Base-by-base conservation (phyloP, 352 stramenopile genomes). In the Elongisporangium prolatum region DNA sequence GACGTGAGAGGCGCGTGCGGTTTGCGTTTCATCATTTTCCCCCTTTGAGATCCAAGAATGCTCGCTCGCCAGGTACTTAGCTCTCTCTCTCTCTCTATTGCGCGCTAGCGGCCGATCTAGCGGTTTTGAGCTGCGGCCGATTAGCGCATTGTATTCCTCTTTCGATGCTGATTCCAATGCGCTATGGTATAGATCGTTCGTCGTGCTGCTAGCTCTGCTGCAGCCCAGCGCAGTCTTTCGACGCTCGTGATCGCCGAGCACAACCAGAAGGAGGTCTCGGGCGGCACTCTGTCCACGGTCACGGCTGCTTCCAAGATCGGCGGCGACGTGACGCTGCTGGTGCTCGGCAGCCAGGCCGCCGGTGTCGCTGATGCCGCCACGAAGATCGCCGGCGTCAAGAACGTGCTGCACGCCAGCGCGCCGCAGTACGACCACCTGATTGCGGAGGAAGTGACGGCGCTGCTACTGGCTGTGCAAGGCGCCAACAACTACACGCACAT, bases 161-260 rank as follows among this genome's bases (percentile, higher is more conserved):
- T 3, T 13, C 2, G 57, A 40, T 62, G 20, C 22, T 22, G 49
- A 56, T 52, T 61, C 55, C 8, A 60, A 58, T 21, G 6, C 34
- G 4, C 34, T 44, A 10, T 51, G 37, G 14, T 47, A n/a, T 24
- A 87, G 77, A 69, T 87, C 54, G 57, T 79, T 48, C 82, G 77
- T 56, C 77, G 77, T 58, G 28, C 28, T 9, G 72, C 76, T 13
- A 56, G 78, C 28, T 74, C 64, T 48, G 64, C 66, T 50, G 25
- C 67, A 13, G 59, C 63, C 34, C 56, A 40, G 18, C 57, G 65
- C 44, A 68, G 63, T 52, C 75, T 95, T 56, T 91, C 84, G 55
- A 93, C 84, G 44, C 67, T 97, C n/a, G 85, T 97, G 34, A 69
- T 97, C 53, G 88, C 88, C 53, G 89, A 96, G 71, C 86, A 95